Evolutionary conservation across 2,329 filamentous ascomycete species (phyloP), one percentile per base, ranked within the genome.

Genomic region (Eutypella sp.): DNA sequence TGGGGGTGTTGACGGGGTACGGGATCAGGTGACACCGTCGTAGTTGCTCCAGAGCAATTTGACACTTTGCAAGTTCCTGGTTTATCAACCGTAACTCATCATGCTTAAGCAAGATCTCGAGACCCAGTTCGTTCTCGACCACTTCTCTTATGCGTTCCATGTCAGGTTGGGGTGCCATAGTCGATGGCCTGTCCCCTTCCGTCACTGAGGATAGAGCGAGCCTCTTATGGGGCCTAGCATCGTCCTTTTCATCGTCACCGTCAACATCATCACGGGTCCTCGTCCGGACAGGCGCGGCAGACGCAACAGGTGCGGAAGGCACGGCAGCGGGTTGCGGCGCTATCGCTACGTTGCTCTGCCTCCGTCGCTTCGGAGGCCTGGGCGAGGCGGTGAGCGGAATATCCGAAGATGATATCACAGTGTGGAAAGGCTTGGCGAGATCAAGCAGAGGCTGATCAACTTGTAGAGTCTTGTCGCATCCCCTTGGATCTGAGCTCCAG

Each of bases 51-150:
- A 97, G 76, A 10, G 91, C 89, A 53, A 91, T 74, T 71, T 97
- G 91, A 62, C 91, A 96, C 72, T 96, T 97, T 54, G 89, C 92
- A 54, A 97, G 78, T 70, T 97, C 93, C 68, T 96, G 90, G 63
- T 97, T 89, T 66, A 97, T 96, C 56, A 96, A 76, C 47, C 91
- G 88, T 48, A 97, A 72, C 71, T 99, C 93, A 60, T 93, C 84
- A 68, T 99, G 93, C 74, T 96, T 97, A 64, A 95, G 72, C 52
- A 97, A 72, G 44, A 97, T 91, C 71, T 96, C 91, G 54, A 93
- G 80, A 60, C 90, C 88, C 66, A 97, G 85, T 67, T 96, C 87
- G 51, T 89, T 83, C 62, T 90, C 85, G 62, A 97, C 86, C 29
- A 79, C 78, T 57, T 91, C 84, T 61, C 81, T 81, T 52, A 85